A percentile compares a stretch with the other conserved stretches of the same genome.
phyloP scores from a whole-genome alignment of 176 grass and related monocot species.

The Ensete ventricosum region DNA sequence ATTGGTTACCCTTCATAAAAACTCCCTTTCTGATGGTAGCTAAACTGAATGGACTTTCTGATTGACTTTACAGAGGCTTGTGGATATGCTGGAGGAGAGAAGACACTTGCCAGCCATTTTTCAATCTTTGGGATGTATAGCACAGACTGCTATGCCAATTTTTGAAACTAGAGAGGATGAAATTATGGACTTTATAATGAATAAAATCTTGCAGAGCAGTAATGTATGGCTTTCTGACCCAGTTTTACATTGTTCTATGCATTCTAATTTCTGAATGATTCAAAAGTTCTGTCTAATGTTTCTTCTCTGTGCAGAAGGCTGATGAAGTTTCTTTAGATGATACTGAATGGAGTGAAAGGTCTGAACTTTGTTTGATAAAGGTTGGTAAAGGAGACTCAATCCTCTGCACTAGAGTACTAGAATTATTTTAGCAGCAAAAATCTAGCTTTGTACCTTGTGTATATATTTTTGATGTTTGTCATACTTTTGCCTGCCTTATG shows the following conservation, averaged over 20 bases:
- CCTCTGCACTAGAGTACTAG: not conserved
- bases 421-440: slow-evolving; percentile 6
- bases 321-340: slow-evolving; percentile 46
- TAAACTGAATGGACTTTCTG: slow-evolving; percentile 20
- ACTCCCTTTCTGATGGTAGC: slow-evolving; percentile 1
- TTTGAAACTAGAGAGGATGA: slow-evolving; percentile 97
- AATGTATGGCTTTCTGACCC: slow-evolving; percentile 43
- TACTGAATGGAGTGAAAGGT: slow-evolving; percentile 75
- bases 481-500: slow-evolving; percentile 9
- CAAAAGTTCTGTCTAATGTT: slow-evolving; percentile 4
- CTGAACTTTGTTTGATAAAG: slow-evolving; percentile 69
- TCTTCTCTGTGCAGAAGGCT: slow-evolving; percentile 31
- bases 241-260: slow-evolving; percentile 25
- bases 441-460: not conserved
- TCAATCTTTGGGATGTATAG: slow-evolving; percentile 98
- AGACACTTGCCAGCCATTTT: slow-evolving; percentile 87
- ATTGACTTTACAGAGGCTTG: slow-evolving; percentile 68
- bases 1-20: not conserved
- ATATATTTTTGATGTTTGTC: slow-evolving; percentile 17
- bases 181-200: slow-evolving; percentile 77
- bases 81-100: slow-evolving; percentile 92
- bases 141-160: slow-evolving; percentile 93
- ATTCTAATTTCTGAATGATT: slow-evolving; percentile 22
- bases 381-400: slow-evolving; percentile 29
- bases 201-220: slow-evolving; percentile 70